phyloP scores from a whole-genome alignment of 1,284 basidiomycete genomes.

The Puccinia triticina region DNA sequence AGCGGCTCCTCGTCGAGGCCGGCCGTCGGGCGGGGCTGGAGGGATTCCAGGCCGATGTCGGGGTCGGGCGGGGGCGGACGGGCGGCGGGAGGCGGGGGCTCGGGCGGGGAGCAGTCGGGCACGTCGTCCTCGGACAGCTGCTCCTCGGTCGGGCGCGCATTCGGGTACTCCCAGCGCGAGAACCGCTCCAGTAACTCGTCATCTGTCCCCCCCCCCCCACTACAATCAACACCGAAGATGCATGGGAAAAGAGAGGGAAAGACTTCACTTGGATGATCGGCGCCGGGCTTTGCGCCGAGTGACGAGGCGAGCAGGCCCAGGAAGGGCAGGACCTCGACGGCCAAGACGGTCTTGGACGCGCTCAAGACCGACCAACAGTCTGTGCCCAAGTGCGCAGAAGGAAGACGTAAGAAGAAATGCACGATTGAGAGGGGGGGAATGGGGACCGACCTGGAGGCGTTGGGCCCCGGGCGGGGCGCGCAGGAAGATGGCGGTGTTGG shows the following conservation, averaged over 20 bases:
- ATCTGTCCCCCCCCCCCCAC: neutral
- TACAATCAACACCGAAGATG: neutral
- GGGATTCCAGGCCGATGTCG: too few species aligned
- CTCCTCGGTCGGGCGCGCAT: too few species aligned
- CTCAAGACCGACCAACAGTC: neutral
- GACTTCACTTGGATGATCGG: neutral
- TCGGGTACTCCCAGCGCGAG: neutral
- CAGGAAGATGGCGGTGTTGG: neutral
- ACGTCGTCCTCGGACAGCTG: neutral
- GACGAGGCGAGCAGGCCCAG: neutral
- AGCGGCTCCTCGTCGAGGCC: neutral
- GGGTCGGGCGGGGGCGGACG: neutral
- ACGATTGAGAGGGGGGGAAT: neutral
- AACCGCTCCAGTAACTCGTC: neutral
- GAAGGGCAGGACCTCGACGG: slow-evolving; percentile 16
- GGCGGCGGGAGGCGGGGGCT: neutral
- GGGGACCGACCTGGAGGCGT: neutral
- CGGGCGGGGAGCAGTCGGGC: too few species aligned
- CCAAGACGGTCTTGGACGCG: neutral
- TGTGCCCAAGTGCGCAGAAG: neutral
- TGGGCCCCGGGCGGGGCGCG: neutral
- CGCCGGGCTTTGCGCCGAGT: neutral
- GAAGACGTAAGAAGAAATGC: neutral
- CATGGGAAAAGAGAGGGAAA: too few species aligned
- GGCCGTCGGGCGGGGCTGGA: neutral